Evolutionary conservation across 163 green algal species (phyloP), one percentile per base, ranked within the genome.

Genomic region (Trebouxia gelatinosa): DNA sequence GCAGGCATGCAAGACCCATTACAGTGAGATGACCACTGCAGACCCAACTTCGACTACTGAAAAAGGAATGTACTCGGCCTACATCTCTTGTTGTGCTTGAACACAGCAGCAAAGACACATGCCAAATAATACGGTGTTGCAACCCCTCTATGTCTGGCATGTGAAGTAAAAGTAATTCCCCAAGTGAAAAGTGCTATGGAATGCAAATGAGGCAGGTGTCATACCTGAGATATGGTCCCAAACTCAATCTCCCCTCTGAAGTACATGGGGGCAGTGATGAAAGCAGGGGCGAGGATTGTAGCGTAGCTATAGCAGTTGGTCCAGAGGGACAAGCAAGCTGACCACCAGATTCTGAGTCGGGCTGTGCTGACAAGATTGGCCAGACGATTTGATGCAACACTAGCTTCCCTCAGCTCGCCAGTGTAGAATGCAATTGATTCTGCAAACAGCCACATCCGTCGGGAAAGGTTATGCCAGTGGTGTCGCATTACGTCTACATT

Each of bases 351-450:
- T 32, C 75, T 70, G 21, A 79, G 40, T 21, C 77, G n/a, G 32
- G 31, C 28, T 5, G 74, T 54, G 58, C n/a, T 31, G 4, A 93
- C 58, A 16, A 88, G 77, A 13, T 40, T 28, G 2, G 40, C 38
- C 62, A 92, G 82, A n/a, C 80, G 66, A 3, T 39, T 28, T 0
- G 13, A 26, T 0, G 83, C 82, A 46, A 72, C 70, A 28, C 51
- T 51, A 2, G 67, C 46, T 77, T 91, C 89, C 21, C 80, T 77
- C 32, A 38, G 71, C 66, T 92, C 91, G 32, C 91, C 93, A 21
- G 75, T 57, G 84, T 94, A 97, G 82, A 98, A 97, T 0, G 94
- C 93, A 62, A 97, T 93, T 37, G 81, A 89, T 86, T 98, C 94
- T 34, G 70, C 75, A 67, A 9, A 46, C 40, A 9, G 43, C 43